Evolutionary conservation across 139 green algal genomes (phyloP).

Genomic region (Chlamydomonas applanata): DNA sequence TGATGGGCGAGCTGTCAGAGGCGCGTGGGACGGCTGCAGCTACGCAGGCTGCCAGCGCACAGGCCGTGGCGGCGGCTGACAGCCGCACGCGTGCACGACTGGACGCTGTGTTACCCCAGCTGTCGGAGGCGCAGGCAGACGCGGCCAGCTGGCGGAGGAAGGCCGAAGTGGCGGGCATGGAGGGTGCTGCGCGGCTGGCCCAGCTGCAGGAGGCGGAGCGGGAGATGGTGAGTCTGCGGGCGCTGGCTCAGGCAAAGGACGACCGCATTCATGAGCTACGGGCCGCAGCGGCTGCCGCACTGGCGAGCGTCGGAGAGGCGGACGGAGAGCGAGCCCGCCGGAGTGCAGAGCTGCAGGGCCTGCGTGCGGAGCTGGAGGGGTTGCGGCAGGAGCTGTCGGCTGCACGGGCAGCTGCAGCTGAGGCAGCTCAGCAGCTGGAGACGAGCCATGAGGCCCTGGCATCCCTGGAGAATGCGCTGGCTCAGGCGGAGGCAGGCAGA

Average conservation of each 20-base stretch:
- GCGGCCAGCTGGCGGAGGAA: neutral
- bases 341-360: neutral
- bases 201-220: slow-evolving; percentile 12
- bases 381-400: neutral
- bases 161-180: neutral
- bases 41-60: neutral
- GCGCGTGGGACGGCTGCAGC: neutral
- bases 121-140: neutral
- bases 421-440: neutral
- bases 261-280: slow-evolving; percentile 40
- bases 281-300: slow-evolving; percentile 22
- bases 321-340: slow-evolving; percentile 2
- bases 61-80: neutral
- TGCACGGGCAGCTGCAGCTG: neutral
- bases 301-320: neutral
- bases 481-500: neutral
- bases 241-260: slow-evolving; percentile 28
- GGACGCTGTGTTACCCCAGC: neutral
- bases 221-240: slow-evolving; percentile 9
- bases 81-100: neutral
- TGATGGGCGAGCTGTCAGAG: slow-evolving; percentile 19
- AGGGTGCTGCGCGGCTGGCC: neutral
- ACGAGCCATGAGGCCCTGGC: neutral
- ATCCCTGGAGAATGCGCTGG: neutral
- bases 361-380: neutral